These are phyloP conservation scores for Exophiala aquamarina DNA, from an alignment of 2,329 filamentous ascomycete species.

Conservation along the genomic window DNA sequence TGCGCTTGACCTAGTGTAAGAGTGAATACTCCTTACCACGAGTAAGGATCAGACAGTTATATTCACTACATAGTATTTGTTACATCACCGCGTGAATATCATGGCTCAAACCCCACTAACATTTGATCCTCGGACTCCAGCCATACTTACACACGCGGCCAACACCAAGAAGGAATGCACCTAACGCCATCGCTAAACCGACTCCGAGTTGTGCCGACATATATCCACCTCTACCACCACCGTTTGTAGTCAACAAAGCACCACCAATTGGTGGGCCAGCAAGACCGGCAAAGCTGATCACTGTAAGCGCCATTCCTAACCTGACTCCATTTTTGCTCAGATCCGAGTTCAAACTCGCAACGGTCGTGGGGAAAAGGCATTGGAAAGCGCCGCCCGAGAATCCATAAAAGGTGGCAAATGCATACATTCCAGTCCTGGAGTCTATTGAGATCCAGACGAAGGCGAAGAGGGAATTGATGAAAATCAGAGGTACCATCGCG, in stretches of 20 bases:
- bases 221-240: constrained; percentile 35
- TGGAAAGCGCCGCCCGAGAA: constrained; percentile 65
- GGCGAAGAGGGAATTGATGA: constrained; percentile 43
- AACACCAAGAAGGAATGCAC: constrained; percentile 45
- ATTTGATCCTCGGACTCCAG: constrained; percentile 34
- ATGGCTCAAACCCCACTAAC: constrained; percentile 22
- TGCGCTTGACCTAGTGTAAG: too few relatives aligned
- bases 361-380: constrained; percentile 63
- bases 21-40: too few relatives aligned
- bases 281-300: constrained; percentile 52
- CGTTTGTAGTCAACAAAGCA: constrained; percentile 47
- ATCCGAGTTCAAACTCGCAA: constrained; percentile 56
- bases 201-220: constrained; percentile 40
- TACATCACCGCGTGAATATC: too few relatives aligned
- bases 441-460: constrained; percentile 62
- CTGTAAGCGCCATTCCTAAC: constrained; percentile 58
- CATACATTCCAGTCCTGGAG: constrained; percentile 54
- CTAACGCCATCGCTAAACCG: constrained; percentile 55
- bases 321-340: constrained; percentile 54
- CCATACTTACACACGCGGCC: constrained; percentile 41
- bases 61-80: too few relatives aligned
- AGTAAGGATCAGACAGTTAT: too few relatives aligned
- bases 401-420: constrained; percentile 65
- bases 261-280: constrained; percentile 58
- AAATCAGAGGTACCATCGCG: constrained; percentile 54